Base-by-base conservation (phyloP, 306 rosid species). In the Citrullus amarus region DNA sequence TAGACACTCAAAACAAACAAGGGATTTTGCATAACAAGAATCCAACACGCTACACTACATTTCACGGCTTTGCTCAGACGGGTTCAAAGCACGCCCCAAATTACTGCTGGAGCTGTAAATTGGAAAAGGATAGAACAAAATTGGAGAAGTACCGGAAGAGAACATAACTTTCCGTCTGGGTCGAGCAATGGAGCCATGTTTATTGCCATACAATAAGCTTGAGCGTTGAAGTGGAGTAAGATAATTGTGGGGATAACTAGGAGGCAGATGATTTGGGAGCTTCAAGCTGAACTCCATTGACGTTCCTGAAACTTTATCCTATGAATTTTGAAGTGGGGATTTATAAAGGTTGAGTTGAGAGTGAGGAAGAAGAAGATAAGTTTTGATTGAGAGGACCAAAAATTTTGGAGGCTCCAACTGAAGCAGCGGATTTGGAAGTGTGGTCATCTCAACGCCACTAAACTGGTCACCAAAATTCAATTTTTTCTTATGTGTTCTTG, bases 201-300 rank as follows among this genome's bases (percentile, higher is more conserved):
- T 51, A 8, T 63, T 54, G 72, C 80, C 78, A 8, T 32, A 78
- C 16, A 82, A 25, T 25, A 25, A 60, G 20, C 16, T 39, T 17
- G 78, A 84, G 78, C 50, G 75, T n/a, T 74, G 84, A 50, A 84
- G 55, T 25, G 83, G 62, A 28, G 80, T 6, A 16, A 78, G 79
- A 81, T 83, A 25, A 32, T 70, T 84, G 63, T 82, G 36, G 72
- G 81, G 84, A 80, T 78, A 76, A 79, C 32, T 44, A 12, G 77
- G 8, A 73, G 7, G 30, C 1, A 60, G 38, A 41, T 79, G 68
- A 59, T 63, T 66, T 30, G 80, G 85, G 77, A 84, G 83, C 83
- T 87, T 82, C 79, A 80, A 18, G 85, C 50, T 82, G 82, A 81
- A 78, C 32, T 81, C 86, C 90, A 84, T 87, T 80, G 84, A 65